Evolutionary conservation across 2,329 filamentous ascomycete genomes (phyloP).

Genomic region (Onygenales sp.): DNA sequence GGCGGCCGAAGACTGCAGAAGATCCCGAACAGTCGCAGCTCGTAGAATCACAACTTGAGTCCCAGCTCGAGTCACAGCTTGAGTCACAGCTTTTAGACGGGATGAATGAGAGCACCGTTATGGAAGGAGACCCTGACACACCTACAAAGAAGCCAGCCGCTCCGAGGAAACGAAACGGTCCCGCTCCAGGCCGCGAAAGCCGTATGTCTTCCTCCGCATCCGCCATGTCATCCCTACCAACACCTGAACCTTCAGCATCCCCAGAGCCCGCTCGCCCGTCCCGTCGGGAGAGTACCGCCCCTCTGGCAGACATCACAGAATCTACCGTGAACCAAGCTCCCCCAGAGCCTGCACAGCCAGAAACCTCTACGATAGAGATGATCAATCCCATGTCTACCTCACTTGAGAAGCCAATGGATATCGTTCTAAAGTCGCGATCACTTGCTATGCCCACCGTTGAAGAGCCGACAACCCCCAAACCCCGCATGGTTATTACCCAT

Average conservation of each 20-base stretch:
- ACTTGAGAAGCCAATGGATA: constrained; percentile 86
- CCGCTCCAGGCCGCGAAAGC: constrained; percentile 28
- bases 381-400: constrained; percentile 68
- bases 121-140: constrained; percentile 41
- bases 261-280: constrained; percentile 33
- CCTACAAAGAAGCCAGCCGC: constrained; percentile 45
- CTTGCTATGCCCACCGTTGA: constrained; percentile 54
- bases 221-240: constrained; percentile 34
- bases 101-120: constrained; percentile 50
- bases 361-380: constrained; percentile 51
- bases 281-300: constrained; percentile 40
- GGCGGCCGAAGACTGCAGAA: constrained; percentile 35
- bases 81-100: constrained; percentile 23
- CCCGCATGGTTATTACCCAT: constrained; percentile 86
- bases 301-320: constrained; percentile 65
- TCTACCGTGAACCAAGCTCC: constrained; percentile 29
- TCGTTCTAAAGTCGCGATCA: constrained; percentile 76
- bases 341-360: constrained; percentile 33
- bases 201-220: constrained; percentile 32
- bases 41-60: no score
- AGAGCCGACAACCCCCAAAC: constrained; percentile 67
- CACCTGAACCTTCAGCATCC: constrained; percentile 45
- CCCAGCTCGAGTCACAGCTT: no score
- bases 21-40: neutral
- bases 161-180: constrained; percentile 61